These are phyloP conservation scores for Trichoderma brevicompactum DNA, from an alignment of 2,329 filamentous ascomycete genomes.

Conservation along the genomic window DNA sequence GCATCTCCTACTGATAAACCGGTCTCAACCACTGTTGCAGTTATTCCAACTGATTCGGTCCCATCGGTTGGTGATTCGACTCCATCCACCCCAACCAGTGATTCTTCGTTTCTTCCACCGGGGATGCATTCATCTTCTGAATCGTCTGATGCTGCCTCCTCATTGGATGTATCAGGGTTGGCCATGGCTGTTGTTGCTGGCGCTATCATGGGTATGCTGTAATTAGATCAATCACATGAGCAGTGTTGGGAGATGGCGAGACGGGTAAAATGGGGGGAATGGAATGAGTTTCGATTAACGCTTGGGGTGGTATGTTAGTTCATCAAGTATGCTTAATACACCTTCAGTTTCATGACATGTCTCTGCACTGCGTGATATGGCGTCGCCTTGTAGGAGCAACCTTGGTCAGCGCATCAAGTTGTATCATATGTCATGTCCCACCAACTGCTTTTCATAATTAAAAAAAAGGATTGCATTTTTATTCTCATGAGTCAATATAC, in stretches of 20 bases:
- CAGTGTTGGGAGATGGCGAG: not conserved
- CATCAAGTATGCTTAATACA: slow-evolving; percentile 14
- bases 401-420: too few species aligned
- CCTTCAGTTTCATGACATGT: not conserved
- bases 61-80: not conserved
- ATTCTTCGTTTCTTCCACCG: not conserved
- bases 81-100: not conserved
- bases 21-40: not conserved
- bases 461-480: not conserved
- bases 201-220: slow-evolving; percentile 39
- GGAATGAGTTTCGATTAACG: not conserved
- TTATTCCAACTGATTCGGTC: not conserved
- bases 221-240: not conserved
- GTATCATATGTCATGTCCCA: too few species aligned
- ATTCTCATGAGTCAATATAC: not conserved
- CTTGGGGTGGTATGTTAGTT: not conserved
- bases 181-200: slow-evolving; percentile 38
- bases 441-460: too few species aligned
- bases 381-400: not conserved
- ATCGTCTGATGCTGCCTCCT: slow-evolving; percentile 35
- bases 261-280: not conserved
- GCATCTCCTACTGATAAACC: not conserved
- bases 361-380: not conserved
- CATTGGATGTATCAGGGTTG: slow-evolving; percentile 37
- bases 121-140: slow-evolving; percentile 26